Evolutionary conservation across 73 alveolate species (phyloP), one percentile per base, ranked within the genome.

Genomic region (Paramecium pentaurelia): DNA sequence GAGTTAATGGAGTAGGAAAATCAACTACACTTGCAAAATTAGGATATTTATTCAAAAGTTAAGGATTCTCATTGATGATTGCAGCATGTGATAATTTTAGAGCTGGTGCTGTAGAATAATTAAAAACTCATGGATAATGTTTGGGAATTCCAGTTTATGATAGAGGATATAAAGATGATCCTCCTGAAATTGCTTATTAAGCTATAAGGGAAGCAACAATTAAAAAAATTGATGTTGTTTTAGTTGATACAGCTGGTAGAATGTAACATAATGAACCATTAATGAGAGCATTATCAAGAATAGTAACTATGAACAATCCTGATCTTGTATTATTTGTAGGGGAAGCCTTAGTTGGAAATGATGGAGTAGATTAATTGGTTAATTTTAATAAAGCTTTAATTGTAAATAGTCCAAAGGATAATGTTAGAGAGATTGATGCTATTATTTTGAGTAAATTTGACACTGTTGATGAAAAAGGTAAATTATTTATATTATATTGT

Each of bases 1-100:
- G 99, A 11, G 99, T 99, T 36, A 99, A 99, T 86, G 99, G 99
- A 8, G 99, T 99, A 3, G 99, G 99, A 71, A 99, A 99, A 95
- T 98, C 99, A 25, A 99, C 99, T 8, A 97, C 97, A 84, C 95
- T 99, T 25, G 99, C 99, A 34, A 99, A 99, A 94, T 98, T 97
- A 36, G 99, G 98, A n/a, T 98, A 98, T 93, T 95, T 96, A 95
- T 94, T 98, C 60, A 98, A 95, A 92, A 95, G 85, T 95, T 97
- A 77, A 97, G 96, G 95, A 95, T 98, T 89, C 88, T 89, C 94
- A 6, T 75, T 89, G 16, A 92, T 98, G 96, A 95, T 99, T 14
- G 99, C 99, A 44, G 99, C 99, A 11, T 99, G 99, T 84, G 99
- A 99, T 96, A 99, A 99, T 91, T 99, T 99, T 94, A 98, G 99